Percentiles rank a stretch among this genome's conserved stretches.
Evolutionary conservation across 352 stramenopile species (phyloP).

Genomic region (Pythium biforme): DNA sequence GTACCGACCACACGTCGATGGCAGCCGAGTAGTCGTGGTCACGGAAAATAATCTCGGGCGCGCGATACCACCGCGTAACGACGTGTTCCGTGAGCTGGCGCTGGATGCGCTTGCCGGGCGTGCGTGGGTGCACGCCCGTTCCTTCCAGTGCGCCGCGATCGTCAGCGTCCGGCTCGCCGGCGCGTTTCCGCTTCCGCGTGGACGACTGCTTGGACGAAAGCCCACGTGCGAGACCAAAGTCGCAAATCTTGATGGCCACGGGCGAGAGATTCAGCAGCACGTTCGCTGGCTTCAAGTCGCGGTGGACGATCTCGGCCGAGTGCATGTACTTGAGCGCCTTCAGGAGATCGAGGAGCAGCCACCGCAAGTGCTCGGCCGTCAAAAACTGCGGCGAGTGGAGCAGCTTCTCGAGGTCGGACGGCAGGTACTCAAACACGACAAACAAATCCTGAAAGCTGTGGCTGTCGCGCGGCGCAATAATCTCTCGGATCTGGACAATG

Average conservation of each 20-base stretch:
- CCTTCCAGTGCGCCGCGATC: constrained; percentile 65
- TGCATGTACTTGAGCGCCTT: constrained; percentile 91
- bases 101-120: constrained; percentile 74
- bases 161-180: constrained; percentile 36
- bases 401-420: constrained; percentile 83
- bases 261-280: constrained; percentile 85
- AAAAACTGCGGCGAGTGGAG: constrained; percentile 85
- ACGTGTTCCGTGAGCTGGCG: constrained; percentile 94
- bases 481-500: constrained; percentile 87
- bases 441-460: constrained; percentile 80
- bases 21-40: constrained; percentile 87
- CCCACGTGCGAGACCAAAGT: constrained; percentile 77
- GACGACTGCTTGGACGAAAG: constrained; percentile 61
- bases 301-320: constrained; percentile 86
- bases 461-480: constrained; percentile 76
- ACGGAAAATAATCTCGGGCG: constrained; percentile 93
- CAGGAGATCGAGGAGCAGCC: constrained; percentile 81
- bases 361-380: constrained; percentile 80
- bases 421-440: constrained; percentile 85
- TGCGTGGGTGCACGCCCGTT: constrained; percentile 69
- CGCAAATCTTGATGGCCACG: constrained; percentile 86
- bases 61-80: constrained; percentile 95
- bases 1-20: constrained; percentile 89
- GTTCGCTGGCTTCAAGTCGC: constrained; percentile 87
- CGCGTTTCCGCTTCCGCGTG: constrained; percentile 60